Percentiles rank a stretch among this genome's conserved stretches.
Evolutionary conservation across 331 rosid species (phyloP).

Genomic region (Quercus lobata): DNA sequence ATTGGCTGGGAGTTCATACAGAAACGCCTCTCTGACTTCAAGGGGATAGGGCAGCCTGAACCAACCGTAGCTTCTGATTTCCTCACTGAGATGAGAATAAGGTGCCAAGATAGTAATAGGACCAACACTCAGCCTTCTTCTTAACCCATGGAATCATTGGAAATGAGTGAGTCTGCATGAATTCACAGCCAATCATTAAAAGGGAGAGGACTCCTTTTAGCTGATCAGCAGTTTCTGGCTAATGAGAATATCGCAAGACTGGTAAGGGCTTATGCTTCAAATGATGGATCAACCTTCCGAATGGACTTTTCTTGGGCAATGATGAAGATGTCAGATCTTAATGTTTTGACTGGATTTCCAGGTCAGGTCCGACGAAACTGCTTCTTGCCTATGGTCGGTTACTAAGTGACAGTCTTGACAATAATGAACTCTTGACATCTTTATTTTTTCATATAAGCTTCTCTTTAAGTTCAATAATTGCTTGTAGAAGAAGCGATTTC

Average conservation of each 20-base stretch:
- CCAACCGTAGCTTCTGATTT: constrained; percentile 51
- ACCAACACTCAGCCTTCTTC: too few relatives aligned
- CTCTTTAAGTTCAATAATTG: too few relatives aligned
- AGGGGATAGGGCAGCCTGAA: constrained; percentile 59
- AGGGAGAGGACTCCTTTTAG: too few relatives aligned
- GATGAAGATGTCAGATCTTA: constrained; percentile 64
- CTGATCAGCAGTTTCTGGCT: too few relatives aligned
- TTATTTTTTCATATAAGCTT: not conserved
- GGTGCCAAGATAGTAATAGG: too few relatives aligned
- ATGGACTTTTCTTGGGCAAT: constrained; percentile 62
- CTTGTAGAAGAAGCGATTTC: too few relatives aligned
- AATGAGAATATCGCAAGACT: too few relatives aligned
- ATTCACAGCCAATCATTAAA: constrained; percentile 20
- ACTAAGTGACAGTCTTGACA: not conserved
- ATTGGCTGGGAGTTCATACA: constrained; percentile 61
- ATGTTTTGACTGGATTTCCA: constrained; percentile 49
- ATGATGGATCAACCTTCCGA: not conserved
- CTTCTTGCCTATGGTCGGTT: constrained; percentile 25
- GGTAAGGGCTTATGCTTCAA: too few relatives aligned
- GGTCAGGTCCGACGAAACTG: constrained; percentile 66
- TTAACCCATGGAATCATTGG: too few relatives aligned
- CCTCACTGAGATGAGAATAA: constrained; percentile 43
- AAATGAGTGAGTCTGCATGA: too few relatives aligned
- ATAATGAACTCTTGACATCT: not conserved
- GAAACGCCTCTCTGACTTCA: constrained; percentile 29